These are phyloP conservation scores for Beauveria sp. DNA, from an alignment of 2,329 filamentous ascomycete species.

Conservation along the genomic window DNA sequence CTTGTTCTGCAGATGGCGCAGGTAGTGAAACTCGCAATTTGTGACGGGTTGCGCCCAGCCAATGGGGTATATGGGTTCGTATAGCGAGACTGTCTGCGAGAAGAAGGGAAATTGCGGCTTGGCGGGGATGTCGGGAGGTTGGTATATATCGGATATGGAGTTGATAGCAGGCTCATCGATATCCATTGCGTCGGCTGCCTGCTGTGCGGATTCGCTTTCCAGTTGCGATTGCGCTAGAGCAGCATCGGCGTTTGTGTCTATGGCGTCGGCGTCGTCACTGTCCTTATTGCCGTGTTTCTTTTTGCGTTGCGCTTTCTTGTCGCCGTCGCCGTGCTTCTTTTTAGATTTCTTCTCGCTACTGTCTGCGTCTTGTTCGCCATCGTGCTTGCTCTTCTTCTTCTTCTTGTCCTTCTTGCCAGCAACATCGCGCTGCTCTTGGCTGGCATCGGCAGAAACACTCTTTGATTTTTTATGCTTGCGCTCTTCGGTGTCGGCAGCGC, in stretches of 20 bases:
- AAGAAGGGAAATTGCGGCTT: slow-evolving; percentile 61
- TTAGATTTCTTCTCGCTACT: slow-evolving; percentile 12
- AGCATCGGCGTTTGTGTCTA: slow-evolving; percentile 19
- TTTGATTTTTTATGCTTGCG: slow-evolving; percentile 45
- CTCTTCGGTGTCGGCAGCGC: slow-evolving; percentile 26
- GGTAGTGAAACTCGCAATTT: slow-evolving; percentile 64
- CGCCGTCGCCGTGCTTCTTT: slow-evolving; percentile 10
- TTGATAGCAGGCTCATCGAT: slow-evolving; percentile 25
- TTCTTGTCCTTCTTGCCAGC: slow-evolving; percentile 26
- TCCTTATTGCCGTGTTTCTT: slow-evolving; percentile 24
- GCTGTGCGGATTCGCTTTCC: background rate
- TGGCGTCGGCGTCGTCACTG: slow-evolving; percentile 19
- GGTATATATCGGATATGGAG: slow-evolving; percentile 26
- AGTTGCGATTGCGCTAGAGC: slow-evolving; percentile 2
- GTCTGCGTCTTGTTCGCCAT: slow-evolving; percentile 13
- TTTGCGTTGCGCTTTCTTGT: background rate
- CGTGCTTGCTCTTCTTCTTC: slow-evolving; percentile 21
- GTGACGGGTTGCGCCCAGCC: slow-evolving; percentile 64
- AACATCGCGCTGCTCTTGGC: slow-evolving; percentile 21
- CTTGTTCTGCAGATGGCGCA: slow-evolving; percentile 66
- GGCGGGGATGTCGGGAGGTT: slow-evolving; percentile 30
- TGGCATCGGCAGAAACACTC: slow-evolving; percentile 29
- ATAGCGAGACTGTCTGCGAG: slow-evolving; percentile 72
- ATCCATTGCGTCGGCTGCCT: slow-evolving; percentile 31
- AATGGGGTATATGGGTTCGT: slow-evolving; percentile 64